phyloP scores from a whole-genome alignment of 176 grass and related monocot genomes.

The Bonia amplexicaulis region DNA sequence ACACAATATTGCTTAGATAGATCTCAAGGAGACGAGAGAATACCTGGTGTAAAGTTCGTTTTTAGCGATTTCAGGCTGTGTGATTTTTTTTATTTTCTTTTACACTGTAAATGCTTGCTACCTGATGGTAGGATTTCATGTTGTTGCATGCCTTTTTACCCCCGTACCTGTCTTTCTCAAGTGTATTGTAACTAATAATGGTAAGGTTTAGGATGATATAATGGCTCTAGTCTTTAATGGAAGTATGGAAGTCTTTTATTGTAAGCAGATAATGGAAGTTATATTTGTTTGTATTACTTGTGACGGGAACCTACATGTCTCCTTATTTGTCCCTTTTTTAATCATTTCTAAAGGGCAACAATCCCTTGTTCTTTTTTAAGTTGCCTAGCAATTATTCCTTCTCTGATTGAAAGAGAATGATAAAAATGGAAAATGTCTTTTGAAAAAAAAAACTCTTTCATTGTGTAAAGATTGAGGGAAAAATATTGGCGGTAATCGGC shows the following conservation, averaged over 20 bases:
- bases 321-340: not conserved
- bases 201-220: constrained; percentile 21
- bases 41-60: constrained; percentile 41
- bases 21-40: constrained; percentile 11
- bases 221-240: not conserved
- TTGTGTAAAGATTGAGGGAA: not conserved
- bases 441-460: not conserved
- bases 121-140: constrained; percentile 12
- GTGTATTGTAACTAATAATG: constrained; percentile 18
- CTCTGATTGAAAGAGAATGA: not conserved
- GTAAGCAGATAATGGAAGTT: not conserved
- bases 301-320: not conserved
- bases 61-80: constrained; percentile 13
- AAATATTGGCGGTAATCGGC: too few relatives aligned
- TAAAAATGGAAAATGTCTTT: not conserved
- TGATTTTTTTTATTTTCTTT: not conserved
- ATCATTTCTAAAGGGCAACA: not conserved
- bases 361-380: not conserved
- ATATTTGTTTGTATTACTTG: not conserved
- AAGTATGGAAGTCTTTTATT: not conserved
- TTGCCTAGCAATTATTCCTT: not conserved
- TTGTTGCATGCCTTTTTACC: not conserved
- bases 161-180: not conserved
- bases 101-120: constrained; percentile 27
- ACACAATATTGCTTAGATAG: constrained; percentile 32